Evolutionary conservation across 1,139 yeast species (phyloP).

Genomic region (Zygosaccharomyces sapae): DNA sequence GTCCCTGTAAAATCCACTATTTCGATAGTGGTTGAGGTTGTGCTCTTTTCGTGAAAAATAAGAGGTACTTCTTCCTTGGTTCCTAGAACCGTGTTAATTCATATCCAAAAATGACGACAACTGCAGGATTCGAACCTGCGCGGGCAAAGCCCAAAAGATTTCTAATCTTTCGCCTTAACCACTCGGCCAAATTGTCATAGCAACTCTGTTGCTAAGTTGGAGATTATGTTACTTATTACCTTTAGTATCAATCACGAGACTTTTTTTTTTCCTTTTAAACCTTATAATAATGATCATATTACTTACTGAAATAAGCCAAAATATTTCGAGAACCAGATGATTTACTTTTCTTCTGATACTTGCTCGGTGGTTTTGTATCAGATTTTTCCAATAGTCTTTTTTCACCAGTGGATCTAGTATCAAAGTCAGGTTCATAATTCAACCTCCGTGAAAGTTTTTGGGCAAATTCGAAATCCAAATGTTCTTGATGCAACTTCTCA

Average conservation of each 20-base stretch:
- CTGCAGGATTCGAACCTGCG: slow-evolving; percentile 41
- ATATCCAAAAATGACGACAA: slow-evolving; percentile 30
- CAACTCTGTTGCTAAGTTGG: neutral
- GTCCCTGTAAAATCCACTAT: too few species aligned
- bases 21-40: too few species aligned
- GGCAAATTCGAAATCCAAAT: slow-evolving; percentile 34
- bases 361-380: neutral
- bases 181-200: slow-evolving; percentile 48
- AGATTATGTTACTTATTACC: too few species aligned
- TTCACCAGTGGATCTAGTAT: slow-evolving; percentile 30
- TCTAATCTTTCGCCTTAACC: slow-evolving; percentile 54
- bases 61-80: too few species aligned
- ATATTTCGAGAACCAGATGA: slow-evolving; percentile 10
- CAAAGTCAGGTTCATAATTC: slow-evolving; percentile 30
- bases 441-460: slow-evolving; percentile 30
- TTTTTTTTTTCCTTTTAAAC: too few species aligned
- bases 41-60: too few species aligned
- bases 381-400: slow-evolving; percentile 22
- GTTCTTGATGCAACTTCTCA: slow-evolving; percentile 27
- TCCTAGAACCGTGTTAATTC: too few species aligned
- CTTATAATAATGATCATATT: neutral
- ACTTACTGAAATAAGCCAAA: slow-evolving; percentile 10
- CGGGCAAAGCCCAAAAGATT: slow-evolving; percentile 47
- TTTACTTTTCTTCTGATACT: slow-evolving; percentile 2
- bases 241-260: too few species aligned